Conservation (phyloP, 371 early-diverging fungal genomes). For the Apophysomyces elegans region DNA sequence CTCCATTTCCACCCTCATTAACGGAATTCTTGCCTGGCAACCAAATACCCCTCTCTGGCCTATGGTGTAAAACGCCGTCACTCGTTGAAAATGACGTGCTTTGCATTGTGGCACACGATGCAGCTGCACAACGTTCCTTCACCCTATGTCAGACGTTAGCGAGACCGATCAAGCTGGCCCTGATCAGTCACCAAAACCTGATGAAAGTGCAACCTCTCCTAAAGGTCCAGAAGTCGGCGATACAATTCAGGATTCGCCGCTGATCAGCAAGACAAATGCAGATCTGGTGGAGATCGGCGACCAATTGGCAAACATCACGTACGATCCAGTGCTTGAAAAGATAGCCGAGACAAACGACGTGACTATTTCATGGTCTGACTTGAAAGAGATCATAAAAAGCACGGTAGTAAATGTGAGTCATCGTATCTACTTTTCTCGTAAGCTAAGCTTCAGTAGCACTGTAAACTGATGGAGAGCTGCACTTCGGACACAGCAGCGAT, state of each 20-base stretch:
- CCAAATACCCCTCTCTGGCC: too few relatives aligned
- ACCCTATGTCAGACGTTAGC: background rate
- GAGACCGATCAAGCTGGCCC: conserved; percentile 4
- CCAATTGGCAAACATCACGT: background rate
- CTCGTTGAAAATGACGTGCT: too few relatives aligned
- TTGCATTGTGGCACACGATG: too few relatives aligned
- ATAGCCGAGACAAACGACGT: conserved; percentile 33
- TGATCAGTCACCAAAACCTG: conserved; percentile 7
- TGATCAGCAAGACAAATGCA: background rate
- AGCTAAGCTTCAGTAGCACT: conserved; percentile 28
- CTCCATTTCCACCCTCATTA: too few relatives aligned
- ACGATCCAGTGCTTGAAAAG: conserved; percentile 10
- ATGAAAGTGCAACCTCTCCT: conserved; percentile 7
- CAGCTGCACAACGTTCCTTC: too few relatives aligned
- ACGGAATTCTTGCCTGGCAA: too few relatives aligned
- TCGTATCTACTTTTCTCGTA: background rate
- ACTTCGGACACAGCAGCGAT: conserved; percentile 18
- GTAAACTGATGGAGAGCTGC: conserved; percentile 30
- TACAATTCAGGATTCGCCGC: background rate
- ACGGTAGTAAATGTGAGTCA: conserved; percentile 24
- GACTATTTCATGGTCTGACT: conserved; percentile 23
- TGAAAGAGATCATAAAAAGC: conserved; percentile 23
- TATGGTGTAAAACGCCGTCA: too few relatives aligned
- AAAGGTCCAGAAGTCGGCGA: conserved; percentile 10
- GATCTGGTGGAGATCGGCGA: conserved; percentile 16